These are phyloP conservation scores for Aspergillus kassunensis DNA, from an alignment of 495 filamentous ascomycete species.

Conservation along the genomic window DNA sequence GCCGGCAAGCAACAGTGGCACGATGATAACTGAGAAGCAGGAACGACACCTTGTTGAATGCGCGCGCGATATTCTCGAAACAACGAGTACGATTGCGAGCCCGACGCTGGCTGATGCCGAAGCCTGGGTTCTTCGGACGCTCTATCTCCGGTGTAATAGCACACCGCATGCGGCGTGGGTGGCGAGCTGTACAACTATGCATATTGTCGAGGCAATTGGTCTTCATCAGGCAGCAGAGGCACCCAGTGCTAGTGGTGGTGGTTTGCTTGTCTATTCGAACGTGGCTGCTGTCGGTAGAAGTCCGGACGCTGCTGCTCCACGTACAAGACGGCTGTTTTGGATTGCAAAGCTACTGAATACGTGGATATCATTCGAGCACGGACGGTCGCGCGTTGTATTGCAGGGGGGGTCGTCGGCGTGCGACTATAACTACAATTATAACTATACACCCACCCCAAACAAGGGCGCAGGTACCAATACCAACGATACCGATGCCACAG, in stretches of 20 bases:
- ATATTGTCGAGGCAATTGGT: conserved; percentile 46
- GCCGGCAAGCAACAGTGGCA: conserved; percentile 2
- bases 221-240: conserved; percentile 21
- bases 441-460: neutral
- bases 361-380: conserved; percentile 23
- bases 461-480: neutral
- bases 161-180: conserved; percentile 47
- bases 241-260: neutral
- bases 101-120: conserved; percentile 31
- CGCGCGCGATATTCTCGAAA: conserved; percentile 35
- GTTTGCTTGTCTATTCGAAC: neutral
- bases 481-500: conserved; percentile 4
- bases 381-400: conserved; percentile 10
- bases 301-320: conserved; percentile 14
- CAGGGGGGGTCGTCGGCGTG: conserved; percentile 4
- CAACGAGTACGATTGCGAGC: conserved; percentile 14
- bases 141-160: conserved; percentile 43
- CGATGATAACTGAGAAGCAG: neutral
- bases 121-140: conserved; percentile 42
- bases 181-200: conserved; percentile 46
- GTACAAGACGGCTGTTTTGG: conserved; percentile 18
- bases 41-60: conserved; percentile 34
- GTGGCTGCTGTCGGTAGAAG: conserved; percentile 18
- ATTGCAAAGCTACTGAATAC: conserved; percentile 14
- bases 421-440: no score